Evolutionary conservation across 345 rosid genomes (phyloP).

Genomic region (Atalantia buxifolia): DNA sequence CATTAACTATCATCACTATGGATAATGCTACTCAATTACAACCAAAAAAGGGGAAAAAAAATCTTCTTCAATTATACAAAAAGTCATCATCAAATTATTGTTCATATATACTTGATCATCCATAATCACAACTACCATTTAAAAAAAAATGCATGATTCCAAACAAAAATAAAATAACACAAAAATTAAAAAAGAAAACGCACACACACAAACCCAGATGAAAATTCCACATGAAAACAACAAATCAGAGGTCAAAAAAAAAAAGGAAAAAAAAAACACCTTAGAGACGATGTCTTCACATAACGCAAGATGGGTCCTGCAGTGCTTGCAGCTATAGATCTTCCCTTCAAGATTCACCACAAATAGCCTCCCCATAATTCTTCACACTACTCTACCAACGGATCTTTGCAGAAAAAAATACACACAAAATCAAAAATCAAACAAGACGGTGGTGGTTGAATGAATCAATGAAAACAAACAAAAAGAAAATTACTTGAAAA

Average conservation of each 20-base stretch:
- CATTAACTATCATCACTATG: background rate
- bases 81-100: background rate
- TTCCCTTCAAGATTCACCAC: constrained; percentile 84
- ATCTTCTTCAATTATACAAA: background rate
- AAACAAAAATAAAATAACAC: background rate
- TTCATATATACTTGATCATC: background rate
- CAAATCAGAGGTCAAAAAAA: constrained; percentile 3
- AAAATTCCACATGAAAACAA: constrained; percentile 16
- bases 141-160: background rate
- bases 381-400: constrained; percentile 11
- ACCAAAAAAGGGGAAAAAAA: background rate
- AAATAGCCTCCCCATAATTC: constrained; percentile 89
- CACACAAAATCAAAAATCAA: background rate
- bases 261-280: constrained; percentile 27
- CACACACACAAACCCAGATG: constrained; percentile 20
- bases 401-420: constrained; percentile 19
- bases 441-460: background rate
- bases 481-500: background rate
- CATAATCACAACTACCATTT: background rate
- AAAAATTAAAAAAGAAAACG: background rate
- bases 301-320: constrained; percentile 86
- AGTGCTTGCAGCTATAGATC: constrained; percentile 92
- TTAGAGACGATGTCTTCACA: constrained; percentile 73
- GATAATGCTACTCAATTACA: constrained; percentile 4
- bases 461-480: background rate